Percentiles rank a stretch among this genome's conserved stretches.
These are phyloP conservation scores for Neurospora terricola DNA, from an alignment of 495 filamentous ascomycete genomes.

Conservation along the genomic window DNA sequence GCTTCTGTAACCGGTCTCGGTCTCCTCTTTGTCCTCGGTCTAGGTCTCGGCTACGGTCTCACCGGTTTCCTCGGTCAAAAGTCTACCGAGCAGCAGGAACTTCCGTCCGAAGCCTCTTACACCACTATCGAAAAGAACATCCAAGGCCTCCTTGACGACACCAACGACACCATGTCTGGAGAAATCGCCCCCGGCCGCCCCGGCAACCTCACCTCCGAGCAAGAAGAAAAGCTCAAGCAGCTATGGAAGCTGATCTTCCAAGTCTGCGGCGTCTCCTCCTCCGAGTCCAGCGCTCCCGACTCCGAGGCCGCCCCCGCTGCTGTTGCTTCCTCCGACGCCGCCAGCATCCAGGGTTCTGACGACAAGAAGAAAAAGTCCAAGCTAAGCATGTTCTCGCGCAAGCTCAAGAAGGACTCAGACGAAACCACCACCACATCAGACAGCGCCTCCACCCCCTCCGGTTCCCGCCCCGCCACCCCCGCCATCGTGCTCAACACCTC, in stretches of 20 bases:
- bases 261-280: constrained; percentile 60
- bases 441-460: constrained; percentile 6
- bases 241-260: constrained; percentile 73
- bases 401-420: constrained; percentile 48
- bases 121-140: neutral
- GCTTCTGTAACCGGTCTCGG: constrained; percentile 1
- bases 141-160: neutral
- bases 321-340: neutral
- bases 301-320: constrained; percentile 18
- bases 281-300: constrained; percentile 16
- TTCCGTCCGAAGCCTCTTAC: neutral
- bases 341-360: constrained; percentile 10
- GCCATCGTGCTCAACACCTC: constrained; percentile 14
- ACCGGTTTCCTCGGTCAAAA: neutral
- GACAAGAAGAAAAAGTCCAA: constrained; percentile 63
- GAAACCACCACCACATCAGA: constrained; percentile 18
- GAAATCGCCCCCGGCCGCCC: constrained; percentile 61
- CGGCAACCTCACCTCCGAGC: constrained; percentile 76
- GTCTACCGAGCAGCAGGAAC: neutral
- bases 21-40: constrained; percentile 6
- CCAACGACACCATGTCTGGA: constrained; percentile 23
- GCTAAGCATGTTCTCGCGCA: constrained; percentile 53
- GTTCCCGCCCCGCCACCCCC: neutral
- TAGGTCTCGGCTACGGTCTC: constrained; percentile 10
- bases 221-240: constrained; percentile 80